These are phyloP conservation scores for Tuber aestivum DNA, from an alignment of 495 filamentous ascomycete genomes.

Conservation along the genomic window DNA sequence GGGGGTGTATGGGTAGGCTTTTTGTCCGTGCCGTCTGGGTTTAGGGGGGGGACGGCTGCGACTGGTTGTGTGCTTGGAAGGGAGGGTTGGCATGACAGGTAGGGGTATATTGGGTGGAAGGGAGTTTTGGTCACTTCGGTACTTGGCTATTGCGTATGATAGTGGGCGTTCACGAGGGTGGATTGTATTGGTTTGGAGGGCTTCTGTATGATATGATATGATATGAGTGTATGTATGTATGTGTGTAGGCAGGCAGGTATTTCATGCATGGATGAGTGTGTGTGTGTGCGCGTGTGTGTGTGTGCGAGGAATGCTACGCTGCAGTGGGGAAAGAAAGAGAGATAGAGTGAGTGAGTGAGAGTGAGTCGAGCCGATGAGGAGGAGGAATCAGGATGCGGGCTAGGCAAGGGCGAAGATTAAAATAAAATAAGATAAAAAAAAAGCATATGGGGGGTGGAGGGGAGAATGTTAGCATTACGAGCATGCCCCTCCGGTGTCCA, in stretches of 20 bases:
- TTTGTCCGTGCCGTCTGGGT: neutral
- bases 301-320: neutral
- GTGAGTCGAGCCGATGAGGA: neutral
- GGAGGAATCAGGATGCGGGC: neutral
- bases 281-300: neutral
- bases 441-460: neutral
- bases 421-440: neutral
- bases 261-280: neutral
- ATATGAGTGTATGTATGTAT: neutral
- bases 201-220: neutral
- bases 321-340: neutral
- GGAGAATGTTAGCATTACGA: neutral
- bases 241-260: neutral
- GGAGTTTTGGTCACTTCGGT: neutral
- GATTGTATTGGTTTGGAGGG: slow-evolving; percentile 5
- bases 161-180: neutral
- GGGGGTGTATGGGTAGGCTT: neutral
- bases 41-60: neutral
- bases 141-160: neutral
- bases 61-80: neutral
- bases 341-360: neutral
- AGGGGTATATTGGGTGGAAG: neutral
- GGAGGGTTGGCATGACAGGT: neutral
- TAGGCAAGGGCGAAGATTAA: neutral
- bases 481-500: too few relatives aligned